Evolutionary conservation across 139 green algal genomes (phyloP).

Genomic region (Marvania coccoides): DNA sequence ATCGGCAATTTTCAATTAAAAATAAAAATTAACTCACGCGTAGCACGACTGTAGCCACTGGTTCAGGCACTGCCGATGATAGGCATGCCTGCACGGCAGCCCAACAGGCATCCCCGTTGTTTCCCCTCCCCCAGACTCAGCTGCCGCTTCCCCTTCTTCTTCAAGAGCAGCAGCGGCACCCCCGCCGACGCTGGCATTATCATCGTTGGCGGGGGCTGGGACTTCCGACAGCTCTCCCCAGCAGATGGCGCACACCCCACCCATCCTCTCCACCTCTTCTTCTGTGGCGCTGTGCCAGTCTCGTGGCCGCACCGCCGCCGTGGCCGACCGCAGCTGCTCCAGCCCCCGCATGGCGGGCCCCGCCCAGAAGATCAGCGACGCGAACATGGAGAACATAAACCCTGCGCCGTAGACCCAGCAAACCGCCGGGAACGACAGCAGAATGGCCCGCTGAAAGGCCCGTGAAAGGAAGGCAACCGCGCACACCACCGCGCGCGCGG

Average conservation of each 20-base stretch:
- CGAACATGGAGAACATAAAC: slow-evolving; percentile 62
- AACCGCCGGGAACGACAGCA: slow-evolving; percentile 72
- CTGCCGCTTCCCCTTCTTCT: not conserved
- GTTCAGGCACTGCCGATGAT: slow-evolving; percentile 61
- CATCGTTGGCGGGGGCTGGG: not conserved
- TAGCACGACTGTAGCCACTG: slow-evolving; percentile 77
- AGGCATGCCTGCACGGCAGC: slow-evolving; percentile 67
- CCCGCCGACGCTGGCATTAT: not conserved
- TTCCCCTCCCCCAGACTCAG: not conserved
- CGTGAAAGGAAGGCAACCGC: slow-evolving; percentile 35
- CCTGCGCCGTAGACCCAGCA: slow-evolving; percentile 82
- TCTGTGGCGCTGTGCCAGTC: slow-evolving; percentile 42
- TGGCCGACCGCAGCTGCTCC: slow-evolving; percentile 4
- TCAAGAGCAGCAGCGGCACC: not conserved
- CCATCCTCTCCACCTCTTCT: slow-evolving; percentile 67
- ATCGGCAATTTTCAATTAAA: not conserved
- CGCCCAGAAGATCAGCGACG: slow-evolving; percentile 70
- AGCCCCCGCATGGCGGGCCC: slow-evolving; percentile 8
- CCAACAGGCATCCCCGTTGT: slow-evolving; percentile 16
- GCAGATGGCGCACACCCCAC: slow-evolving; percentile 68
- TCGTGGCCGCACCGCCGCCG: slow-evolving; percentile 14
- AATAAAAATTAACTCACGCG: slow-evolving; percentile 14
- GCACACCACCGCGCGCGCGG: slow-evolving; percentile 23
- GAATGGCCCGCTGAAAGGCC: slow-evolving; percentile 61
- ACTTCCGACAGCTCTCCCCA: slow-evolving; percentile 52